These are phyloP conservation scores for Neofusicoccum sp. DNA, from an alignment of 2,329 filamentous ascomycete genomes.

Conservation along the genomic window DNA sequence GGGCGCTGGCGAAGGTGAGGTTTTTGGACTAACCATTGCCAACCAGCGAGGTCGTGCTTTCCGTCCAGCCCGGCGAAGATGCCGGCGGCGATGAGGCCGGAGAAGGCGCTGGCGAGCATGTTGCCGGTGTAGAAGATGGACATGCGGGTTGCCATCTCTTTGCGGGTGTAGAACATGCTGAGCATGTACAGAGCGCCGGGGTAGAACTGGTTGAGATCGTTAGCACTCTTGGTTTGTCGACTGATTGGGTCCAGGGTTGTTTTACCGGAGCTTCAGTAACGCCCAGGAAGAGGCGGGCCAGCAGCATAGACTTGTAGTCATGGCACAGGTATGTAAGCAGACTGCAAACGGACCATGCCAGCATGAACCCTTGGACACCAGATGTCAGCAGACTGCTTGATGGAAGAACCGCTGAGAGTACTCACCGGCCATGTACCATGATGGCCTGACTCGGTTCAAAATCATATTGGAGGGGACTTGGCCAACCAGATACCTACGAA, in stretches of 20 bases:
- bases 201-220: constrained; percentile 4
- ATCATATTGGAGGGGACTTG: constrained; percentile 27
- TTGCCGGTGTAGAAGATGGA: constrained; percentile 56
- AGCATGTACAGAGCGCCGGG: constrained; percentile 54
- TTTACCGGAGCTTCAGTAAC: background rate
- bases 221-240: background rate
- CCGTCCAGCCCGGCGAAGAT: constrained; percentile 41
- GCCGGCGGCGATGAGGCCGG: constrained; percentile 56
- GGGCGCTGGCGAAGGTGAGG: no score
- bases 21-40: background rate
- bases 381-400: background rate
- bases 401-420: background rate
- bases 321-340: constrained; percentile 9
- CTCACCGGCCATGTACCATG: constrained; percentile 1
- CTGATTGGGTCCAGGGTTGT: background rate
- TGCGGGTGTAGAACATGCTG: constrained; percentile 57
- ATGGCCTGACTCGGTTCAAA: constrained; percentile 6
- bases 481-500: constrained; percentile 31
- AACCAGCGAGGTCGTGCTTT: background rate
- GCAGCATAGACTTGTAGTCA: constrained; percentile 4
- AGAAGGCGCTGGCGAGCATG: constrained; percentile 55
- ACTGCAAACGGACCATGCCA: constrained; percentile 38
- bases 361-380: background rate
- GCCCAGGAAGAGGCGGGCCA: background rate
- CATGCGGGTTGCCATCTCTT: constrained; percentile 54